Evolutionary conservation across 2,329 filamentous ascomycete genomes (phyloP).

Genomic region (Aspergillus pseudonomiae): DNA sequence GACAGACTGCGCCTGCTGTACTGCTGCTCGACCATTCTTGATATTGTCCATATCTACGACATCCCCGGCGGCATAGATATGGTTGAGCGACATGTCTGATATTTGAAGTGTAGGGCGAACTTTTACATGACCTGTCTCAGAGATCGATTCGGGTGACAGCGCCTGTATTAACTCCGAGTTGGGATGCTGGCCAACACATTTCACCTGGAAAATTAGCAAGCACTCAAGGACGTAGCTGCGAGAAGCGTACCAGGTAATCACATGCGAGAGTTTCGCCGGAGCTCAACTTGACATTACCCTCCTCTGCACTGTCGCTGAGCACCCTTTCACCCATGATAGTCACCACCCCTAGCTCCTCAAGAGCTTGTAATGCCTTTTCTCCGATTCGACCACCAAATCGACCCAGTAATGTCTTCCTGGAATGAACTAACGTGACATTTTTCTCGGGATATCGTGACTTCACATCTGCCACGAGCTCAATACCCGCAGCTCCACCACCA

Average conservation of each 20-base stretch:
- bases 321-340: constrained; percentile 53
- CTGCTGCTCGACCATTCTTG: constrained; percentile 59
- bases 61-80: constrained; percentile 67
- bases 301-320: constrained; percentile 27
- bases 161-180: constrained; percentile 54
- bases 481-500: constrained; percentile 64
- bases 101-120: constrained; percentile 63
- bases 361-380: constrained; percentile 41
- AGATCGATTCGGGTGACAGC: constrained; percentile 50
- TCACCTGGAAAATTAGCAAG: constrained; percentile 46
- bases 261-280: constrained; percentile 52
- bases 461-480: constrained; percentile 64
- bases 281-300: constrained; percentile 48
- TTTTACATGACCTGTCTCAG: constrained; percentile 53
- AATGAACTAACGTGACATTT: constrained; percentile 61
- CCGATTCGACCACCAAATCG: constrained; percentile 51
- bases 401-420: constrained; percentile 56
- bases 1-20: constrained; percentile 56
- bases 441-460: constrained; percentile 61
- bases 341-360: constrained; percentile 53
- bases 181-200: constrained; percentile 63
- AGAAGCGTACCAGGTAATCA: constrained; percentile 51
- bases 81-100: constrained; percentile 48
- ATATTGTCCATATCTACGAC: constrained; percentile 57
- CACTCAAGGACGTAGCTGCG: not conserved